Percentiles rank a stretch among this genome's conserved stretches.
Evolutionary conservation across 257 asterid genomes (phyloP).

Genomic region (Fraxinus cuspidata): DNA sequence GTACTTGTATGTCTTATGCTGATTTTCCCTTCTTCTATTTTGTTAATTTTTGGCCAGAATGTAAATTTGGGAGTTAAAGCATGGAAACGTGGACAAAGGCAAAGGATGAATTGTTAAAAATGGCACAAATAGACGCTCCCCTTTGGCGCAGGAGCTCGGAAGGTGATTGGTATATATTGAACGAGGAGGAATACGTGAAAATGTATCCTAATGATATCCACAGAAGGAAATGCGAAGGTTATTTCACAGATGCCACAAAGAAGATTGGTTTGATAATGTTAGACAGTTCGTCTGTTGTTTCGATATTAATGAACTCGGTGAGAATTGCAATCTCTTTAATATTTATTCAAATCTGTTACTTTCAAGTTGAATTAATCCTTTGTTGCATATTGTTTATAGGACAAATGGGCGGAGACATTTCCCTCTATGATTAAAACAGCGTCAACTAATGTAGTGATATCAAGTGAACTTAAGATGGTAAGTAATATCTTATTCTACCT

Average conservation of each 20-base stretch:
- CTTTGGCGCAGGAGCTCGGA: slow-evolving; percentile 48
- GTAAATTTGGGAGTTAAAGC: too few relatives aligned
- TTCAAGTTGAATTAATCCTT: not conserved
- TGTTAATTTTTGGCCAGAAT: too few relatives aligned
- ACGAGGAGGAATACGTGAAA: slow-evolving; percentile 48
- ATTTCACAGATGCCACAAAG: slow-evolving; percentile 53
- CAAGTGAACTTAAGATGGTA: slow-evolving; percentile 63
- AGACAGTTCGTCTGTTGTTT: slow-evolving; percentile 54
- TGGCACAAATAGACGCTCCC: slow-evolving; percentile 46
- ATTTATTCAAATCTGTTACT: not conserved
- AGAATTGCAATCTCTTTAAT: slow-evolving; percentile 20
- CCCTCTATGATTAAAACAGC: slow-evolving; percentile 50
- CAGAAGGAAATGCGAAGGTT: slow-evolving; percentile 39
- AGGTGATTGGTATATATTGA: slow-evolving; percentile 40
- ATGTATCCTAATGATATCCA: slow-evolving; percentile 39
- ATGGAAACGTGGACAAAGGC: slow-evolving; percentile 7
- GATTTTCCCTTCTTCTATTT: too few relatives aligned
- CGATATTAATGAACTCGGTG: slow-evolving; percentile 57
- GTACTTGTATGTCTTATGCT: too few relatives aligned
- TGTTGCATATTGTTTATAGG: slow-evolving; percentile 21
- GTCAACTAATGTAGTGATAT: slow-evolving; percentile 47
- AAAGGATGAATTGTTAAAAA: slow-evolving; percentile 47
- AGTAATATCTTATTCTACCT: not conserved
- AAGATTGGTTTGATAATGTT: slow-evolving; percentile 48
- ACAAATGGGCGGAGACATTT: slow-evolving; percentile 63